Percentiles rank a stretch among this genome's conserved stretches.
These are phyloP conservation scores for Ophiocordyceps robertsii DNA, from an alignment of 2,329 filamentous ascomycete genomes.

Conservation along the genomic window DNA sequence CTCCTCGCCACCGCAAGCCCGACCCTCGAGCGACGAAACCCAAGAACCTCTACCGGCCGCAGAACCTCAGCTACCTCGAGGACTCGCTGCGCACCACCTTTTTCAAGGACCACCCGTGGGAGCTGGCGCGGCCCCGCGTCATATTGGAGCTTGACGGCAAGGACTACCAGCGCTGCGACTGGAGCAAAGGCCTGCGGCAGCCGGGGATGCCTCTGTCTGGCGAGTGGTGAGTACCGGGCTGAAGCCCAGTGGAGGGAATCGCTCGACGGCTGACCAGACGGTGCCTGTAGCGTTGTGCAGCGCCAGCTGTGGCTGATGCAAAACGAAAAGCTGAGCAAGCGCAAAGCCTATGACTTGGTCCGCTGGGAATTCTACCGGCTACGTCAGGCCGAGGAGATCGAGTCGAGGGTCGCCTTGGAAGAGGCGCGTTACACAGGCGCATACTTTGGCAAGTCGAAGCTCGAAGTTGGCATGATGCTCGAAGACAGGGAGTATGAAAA, in stretches of 20 bases:
- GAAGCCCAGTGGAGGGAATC: too few relatives aligned
- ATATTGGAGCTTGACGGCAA: slow-evolving; percentile 77
- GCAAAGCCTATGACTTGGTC: slow-evolving; percentile 70
- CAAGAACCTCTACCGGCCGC: slow-evolving; percentile 68
- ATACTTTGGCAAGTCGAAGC: slow-evolving; percentile 66
- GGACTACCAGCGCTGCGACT: slow-evolving; percentile 64
- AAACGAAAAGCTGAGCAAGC: slow-evolving; percentile 43
- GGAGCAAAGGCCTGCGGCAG: slow-evolving; percentile 64
- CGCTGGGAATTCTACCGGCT: slow-evolving; percentile 83
- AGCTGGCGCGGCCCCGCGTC: slow-evolving; percentile 76
- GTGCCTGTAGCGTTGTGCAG: slow-evolving; percentile 63
- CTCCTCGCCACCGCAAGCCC: slow-evolving; percentile 28
- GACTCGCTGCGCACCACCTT: slow-evolving; percentile 70
- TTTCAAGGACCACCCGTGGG: slow-evolving; percentile 94
- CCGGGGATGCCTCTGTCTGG: slow-evolving; percentile 65
- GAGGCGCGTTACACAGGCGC: slow-evolving; percentile 78
- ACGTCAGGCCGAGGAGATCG: slow-evolving; percentile 70
- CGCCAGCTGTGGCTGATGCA: slow-evolving; percentile 79
- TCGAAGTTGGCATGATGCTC: slow-evolving; percentile 68
- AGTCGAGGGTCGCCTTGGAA: slow-evolving; percentile 70
- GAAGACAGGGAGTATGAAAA: slow-evolving; percentile 69
- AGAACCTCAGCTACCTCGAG: slow-evolving; percentile 67
- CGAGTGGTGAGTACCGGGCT: slow-evolving; percentile 50
- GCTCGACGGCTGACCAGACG: slow-evolving; percentile 6
- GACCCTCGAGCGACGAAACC: slow-evolving; percentile 36